Evolutionary conservation across 176 grass and related monocot species (phyloP), one percentile per base, ranked within the genome.

Genomic region (Zizania latifolia): DNA sequence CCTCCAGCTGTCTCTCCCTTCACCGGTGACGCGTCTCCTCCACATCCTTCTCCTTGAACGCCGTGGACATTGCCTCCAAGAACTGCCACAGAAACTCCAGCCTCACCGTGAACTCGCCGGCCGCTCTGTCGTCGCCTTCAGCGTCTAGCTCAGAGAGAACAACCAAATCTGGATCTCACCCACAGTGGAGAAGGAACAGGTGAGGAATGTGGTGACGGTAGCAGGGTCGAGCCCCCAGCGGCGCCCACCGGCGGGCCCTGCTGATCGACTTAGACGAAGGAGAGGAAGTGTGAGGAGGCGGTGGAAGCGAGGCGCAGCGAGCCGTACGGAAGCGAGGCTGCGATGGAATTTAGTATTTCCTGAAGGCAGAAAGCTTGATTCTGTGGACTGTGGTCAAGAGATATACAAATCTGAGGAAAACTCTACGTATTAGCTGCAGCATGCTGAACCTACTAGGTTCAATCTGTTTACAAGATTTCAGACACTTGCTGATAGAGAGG

Each of bases 381-480:
- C 35, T 68, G 48, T n/a, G n/a, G n/a, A n/a, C n/a, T n/a, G n/a
- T 86, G 9, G 65, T 79, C 27, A 91, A 84, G 65, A 92, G 32
- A 13, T 66, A 57, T 94, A 94, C 63, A 98, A 82, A 92, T 88
- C 89, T 4, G 71, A 86, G 21, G 74, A 53, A 17, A 79, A 88
- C 69, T 83, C 80, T 26, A 74, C 75, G 0, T 88, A 83, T 62
- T 83, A 83, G 35, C 62, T 88, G 62, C 80, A 88, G 75, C 86
- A 88, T 35, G 80, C 86, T 39, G 78, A 77, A 74, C 68, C 80
- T 59, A 62, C 91, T 39, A 94, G 84, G 71, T 98, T 90, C 84
- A 92, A 99, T 77, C 65, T 85, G 63, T 99, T 94, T 64, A 94
- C 91, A 31, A 91, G 95, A 84, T 94, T 88, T 78, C 95, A 89